Conservation (phyloP, 768 basidiomycete species). For the Suillus cothurnatus region DNA sequence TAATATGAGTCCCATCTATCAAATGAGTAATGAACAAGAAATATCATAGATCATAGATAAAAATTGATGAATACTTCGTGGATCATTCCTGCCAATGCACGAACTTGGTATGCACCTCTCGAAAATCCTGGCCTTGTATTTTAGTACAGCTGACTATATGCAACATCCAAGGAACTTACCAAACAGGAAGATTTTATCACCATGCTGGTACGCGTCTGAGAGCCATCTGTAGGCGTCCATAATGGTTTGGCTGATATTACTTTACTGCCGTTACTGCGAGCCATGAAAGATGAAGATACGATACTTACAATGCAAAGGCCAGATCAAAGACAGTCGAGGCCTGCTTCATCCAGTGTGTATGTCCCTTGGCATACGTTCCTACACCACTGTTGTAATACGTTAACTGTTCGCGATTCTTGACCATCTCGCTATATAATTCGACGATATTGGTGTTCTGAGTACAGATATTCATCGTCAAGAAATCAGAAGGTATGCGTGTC, state of each 20-base stretch:
- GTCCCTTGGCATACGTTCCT: conserved; percentile 33
- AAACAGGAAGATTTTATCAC: conserved; percentile 44
- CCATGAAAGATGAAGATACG: background rate
- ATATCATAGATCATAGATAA: background rate
- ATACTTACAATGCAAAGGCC: conserved; percentile 39
- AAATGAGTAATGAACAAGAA: background rate
- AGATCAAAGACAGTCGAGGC: conserved; percentile 34
- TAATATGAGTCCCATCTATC: conserved; percentile 43
- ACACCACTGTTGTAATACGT: conserved; percentile 46
- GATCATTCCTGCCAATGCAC: conserved; percentile 47
- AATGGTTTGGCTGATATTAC: conserved; percentile 26
- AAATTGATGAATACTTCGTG: conserved; percentile 28
- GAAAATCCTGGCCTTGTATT: conserved; percentile 40
- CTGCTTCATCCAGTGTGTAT: conserved; percentile 20
- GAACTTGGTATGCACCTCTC: conserved; percentile 50
- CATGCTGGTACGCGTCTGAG: conserved; percentile 38
- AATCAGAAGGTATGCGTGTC: background rate
- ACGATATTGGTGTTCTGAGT: conserved; percentile 44
- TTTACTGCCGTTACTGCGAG: background rate
- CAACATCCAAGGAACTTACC: conserved; percentile 26
- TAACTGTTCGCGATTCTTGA: conserved; percentile 36
- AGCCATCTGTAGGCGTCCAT: conserved; percentile 44
- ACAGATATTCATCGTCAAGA: background rate
- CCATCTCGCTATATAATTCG: conserved; percentile 39
- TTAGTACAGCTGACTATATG: background rate